Evolutionary conservation across 2,329 filamentous ascomycete genomes (phyloP).

Genomic region (Trichoderma asperellum): DNA sequence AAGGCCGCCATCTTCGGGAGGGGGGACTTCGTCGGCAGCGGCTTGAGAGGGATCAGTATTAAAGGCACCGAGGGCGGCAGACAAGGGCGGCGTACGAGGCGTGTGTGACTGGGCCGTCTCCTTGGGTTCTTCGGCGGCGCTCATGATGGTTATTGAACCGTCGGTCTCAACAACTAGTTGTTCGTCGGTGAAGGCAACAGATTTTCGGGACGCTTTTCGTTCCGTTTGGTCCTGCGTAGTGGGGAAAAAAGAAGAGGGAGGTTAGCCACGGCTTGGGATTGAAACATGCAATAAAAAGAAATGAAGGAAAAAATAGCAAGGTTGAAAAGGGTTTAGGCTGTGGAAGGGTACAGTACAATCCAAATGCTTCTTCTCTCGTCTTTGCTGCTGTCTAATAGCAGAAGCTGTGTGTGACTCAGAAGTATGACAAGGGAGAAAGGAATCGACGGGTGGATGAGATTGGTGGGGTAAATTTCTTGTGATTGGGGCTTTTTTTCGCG

Average conservation of each 20-base stretch:
- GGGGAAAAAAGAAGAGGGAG: slow-evolving; percentile 32
- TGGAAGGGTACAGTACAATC: slow-evolving; percentile 23
- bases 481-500: slow-evolving; percentile 24
- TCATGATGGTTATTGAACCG: slow-evolving; percentile 78
- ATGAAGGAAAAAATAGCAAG: background rate
- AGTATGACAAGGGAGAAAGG: slow-evolving; percentile 20
- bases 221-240: slow-evolving; percentile 45
- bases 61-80: slow-evolving; percentile 59
- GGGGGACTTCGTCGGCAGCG: slow-evolving; percentile 50
- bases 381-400: slow-evolving; percentile 24
- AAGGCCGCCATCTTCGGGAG: slow-evolving; percentile 56
- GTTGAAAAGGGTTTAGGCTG: slow-evolving; percentile 15
- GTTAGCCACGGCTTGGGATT: slow-evolving; percentile 29
- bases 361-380: slow-evolving; percentile 18
- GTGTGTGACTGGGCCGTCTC: slow-evolving; percentile 81
- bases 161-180: slow-evolving; percentile 86
- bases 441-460: slow-evolving; percentile 20
- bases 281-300: background rate
- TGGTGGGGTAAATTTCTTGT: slow-evolving; percentile 28
- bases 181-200: slow-evolving; percentile 89
- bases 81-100: slow-evolving; percentile 65
- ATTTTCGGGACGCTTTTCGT: slow-evolving; percentile 78
- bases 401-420: slow-evolving; percentile 21
- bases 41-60: slow-evolving; percentile 53
- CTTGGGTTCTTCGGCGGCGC: slow-evolving; percentile 74